A percentile compares a stretch with the other conserved stretches of the same genome.
These are phyloP conservation scores for Candida ovalis DNA, from an alignment of 805 yeast genomes.

Conservation along the genomic window DNA sequence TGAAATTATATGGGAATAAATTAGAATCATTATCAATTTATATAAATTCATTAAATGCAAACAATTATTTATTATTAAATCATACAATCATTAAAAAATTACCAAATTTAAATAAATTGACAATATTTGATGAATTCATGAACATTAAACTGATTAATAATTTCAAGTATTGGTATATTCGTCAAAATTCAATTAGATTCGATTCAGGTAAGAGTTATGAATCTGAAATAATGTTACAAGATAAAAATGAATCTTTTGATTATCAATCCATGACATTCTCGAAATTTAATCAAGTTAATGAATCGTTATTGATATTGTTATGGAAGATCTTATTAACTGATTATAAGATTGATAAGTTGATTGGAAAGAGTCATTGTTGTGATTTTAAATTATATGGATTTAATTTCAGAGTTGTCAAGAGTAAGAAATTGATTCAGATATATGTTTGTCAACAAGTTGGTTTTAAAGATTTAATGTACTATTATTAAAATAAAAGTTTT, in stretches of 20 bases:
- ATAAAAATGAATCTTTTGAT: conserved; percentile 12
- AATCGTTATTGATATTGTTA: conserved; percentile 20
- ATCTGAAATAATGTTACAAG: conserved; percentile 19
- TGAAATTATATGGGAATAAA: conserved; percentile 1
- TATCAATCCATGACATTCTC: conserved; percentile 19
- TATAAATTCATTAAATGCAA: conserved; percentile 15
- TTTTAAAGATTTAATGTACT: conserved; percentile 21
- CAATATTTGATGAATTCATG: conserved; percentile 23
- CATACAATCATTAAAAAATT: conserved; percentile 4
- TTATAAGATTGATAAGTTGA: conserved; percentile 8
- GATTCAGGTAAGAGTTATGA: conserved; percentile 17
- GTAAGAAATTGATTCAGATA: conserved; percentile 17
- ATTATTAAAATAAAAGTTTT: too few relatives aligned
- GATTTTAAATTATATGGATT: conserved; percentile 25
- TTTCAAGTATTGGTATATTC: conserved; percentile 25
- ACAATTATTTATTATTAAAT: conserved; percentile 8
- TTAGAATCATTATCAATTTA: conserved; percentile 16
- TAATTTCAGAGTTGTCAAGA: conserved; percentile 19
- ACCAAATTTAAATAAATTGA: conserved; percentile 10
- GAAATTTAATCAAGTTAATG: conserved; percentile 15
- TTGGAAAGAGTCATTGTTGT: background rate
- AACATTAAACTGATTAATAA: conserved; percentile 15
- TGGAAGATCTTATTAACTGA: conserved; percentile 22
- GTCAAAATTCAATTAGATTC: conserved; percentile 17
- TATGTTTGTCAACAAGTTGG: conserved; percentile 19